Base-by-base conservation (phyloP, 164 flowering plant species). In the Warburgia ugandensis region DNA sequence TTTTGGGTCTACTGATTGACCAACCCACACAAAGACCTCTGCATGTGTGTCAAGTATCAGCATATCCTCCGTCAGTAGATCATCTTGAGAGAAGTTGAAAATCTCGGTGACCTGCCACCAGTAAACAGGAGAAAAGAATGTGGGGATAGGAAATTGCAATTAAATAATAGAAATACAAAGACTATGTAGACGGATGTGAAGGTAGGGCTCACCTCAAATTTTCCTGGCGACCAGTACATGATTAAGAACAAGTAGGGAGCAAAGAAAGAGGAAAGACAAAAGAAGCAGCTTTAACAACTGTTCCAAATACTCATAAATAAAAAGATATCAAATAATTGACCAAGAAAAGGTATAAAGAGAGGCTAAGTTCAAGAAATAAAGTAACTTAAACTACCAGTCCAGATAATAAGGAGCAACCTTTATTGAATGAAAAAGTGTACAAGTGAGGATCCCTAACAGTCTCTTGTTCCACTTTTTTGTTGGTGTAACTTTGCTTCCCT, bases 11-110 rank as follows among this genome's bases (percentile, higher is more conserved):
- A 76, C 88, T 28, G 77, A 83, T 29, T 86, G 85, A 46, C 99
- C 99, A 73, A 89, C 78, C 99, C 99, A 94, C 41, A 86, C 80
- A 76, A 89, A 84, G 56, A 94, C 95, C 67, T 94, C 99, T 29
- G 96, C 94, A 73, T 74, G 95, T 45, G 99, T 83, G 67, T 90
- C 97, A 26, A 94, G 86, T 45, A 94, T 79, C 75, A 89, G 54
- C 42, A 86, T 69, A 63, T 94, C 99, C 74, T 94, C 99, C 0
- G 99, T 78, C 76, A 94, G 74, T 37, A 94, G 70, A 65, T 94
- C 99, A 73, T 94, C 99, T 72, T 94, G 99, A 36, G 82, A 72
- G 41, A 89, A 94, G 75, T 84, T 94, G 77, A 74, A 73, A 41
- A 94, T 69, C 76, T 94, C 99, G 47, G 84, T 77, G 47, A 83